These are phyloP conservation scores for Sugiyamaella grinbergsii DNA, from an alignment of 1,139 yeast species.

Conservation along the genomic window DNA sequence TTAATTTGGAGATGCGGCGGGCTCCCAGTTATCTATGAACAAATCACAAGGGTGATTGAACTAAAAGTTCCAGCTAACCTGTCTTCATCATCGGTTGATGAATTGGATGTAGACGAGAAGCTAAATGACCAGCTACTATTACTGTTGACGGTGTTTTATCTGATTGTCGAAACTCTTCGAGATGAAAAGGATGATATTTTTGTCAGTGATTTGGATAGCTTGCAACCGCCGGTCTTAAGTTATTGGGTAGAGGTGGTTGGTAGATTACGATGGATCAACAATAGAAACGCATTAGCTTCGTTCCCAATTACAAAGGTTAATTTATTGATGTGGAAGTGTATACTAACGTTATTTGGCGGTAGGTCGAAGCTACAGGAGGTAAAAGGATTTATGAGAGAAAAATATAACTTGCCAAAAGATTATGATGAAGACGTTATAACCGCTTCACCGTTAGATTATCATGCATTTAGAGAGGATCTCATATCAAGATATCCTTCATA, in stretches of 20 bases:
- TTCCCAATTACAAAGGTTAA: constrained; percentile 51
- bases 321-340: constrained; percentile 57
- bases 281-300: constrained; percentile 16
- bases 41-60: constrained; percentile 27
- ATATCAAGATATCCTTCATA: constrained; percentile 74
- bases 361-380: constrained; percentile 47
- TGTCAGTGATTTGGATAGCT: constrained; percentile 37
- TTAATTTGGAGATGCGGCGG: constrained; percentile 33
- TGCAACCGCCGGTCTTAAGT: constrained; percentile 47
- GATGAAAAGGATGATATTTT: constrained; percentile 30
- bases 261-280: constrained; percentile 60
- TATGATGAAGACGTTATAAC: constrained; percentile 42
- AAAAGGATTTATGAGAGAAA: constrained; percentile 53
- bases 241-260: constrained; percentile 58
- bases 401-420: constrained; percentile 46
- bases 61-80: constrained; percentile 28
- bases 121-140: constrained; percentile 43
- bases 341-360: constrained; percentile 69
- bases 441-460: constrained; percentile 79
- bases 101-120: constrained; percentile 14
- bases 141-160: constrained; percentile 57
- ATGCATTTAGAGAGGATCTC: constrained; percentile 74
- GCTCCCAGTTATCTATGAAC: constrained; percentile 29
- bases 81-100: constrained; percentile 16
- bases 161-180: constrained; percentile 47